A percentile compares a stretch with the other conserved stretches of the same genome.
Evolutionary conservation across 345 rosid genomes (phyloP).

Genomic region (Acer negundo): DNA sequence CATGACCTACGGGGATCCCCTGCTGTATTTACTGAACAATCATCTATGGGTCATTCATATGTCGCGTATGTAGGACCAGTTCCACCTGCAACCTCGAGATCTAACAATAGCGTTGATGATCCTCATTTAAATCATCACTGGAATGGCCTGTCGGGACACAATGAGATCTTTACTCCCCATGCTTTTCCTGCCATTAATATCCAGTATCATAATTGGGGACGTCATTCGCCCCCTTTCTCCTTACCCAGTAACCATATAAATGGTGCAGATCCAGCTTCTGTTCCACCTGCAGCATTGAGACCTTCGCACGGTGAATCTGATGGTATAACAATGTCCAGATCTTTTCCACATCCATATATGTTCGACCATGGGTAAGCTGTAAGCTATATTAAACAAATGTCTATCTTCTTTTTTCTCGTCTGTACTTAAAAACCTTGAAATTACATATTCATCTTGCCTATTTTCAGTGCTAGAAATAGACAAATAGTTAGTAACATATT

Average conservation of each 20-base stretch:
- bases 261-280: slow-evolving; percentile 45
- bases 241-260: slow-evolving; percentile 38
- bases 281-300: slow-evolving; percentile 41
- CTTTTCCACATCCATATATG: slow-evolving; percentile 46
- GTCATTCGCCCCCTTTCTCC: slow-evolving; percentile 43
- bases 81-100: slow-evolving; percentile 44
- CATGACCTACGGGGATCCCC: slow-evolving; percentile 54
- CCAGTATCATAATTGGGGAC: slow-evolving; percentile 53
- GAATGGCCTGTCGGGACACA: slow-evolving; percentile 47
- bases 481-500: background rate
- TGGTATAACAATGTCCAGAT: slow-evolving; percentile 29
- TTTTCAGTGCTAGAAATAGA: background rate
- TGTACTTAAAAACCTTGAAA: background rate
- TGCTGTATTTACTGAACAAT: slow-evolving; percentile 42
- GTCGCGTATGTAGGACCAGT: slow-evolving; percentile 53
- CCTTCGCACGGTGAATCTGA: slow-evolving; percentile 44
- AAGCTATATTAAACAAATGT: background rate
- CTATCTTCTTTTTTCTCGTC: background rate
- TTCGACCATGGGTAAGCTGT: slow-evolving; percentile 56
- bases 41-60: slow-evolving; percentile 58
- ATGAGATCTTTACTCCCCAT: slow-evolving; percentile 47
- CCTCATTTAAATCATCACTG: slow-evolving; percentile 48
- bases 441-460: background rate
- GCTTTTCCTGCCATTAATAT: slow-evolving; percentile 49
- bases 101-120: slow-evolving; percentile 42